phyloP scores from a whole-genome alignment of 2,329 filamentous ascomycete species.

The Cladosporium oxysporum region DNA sequence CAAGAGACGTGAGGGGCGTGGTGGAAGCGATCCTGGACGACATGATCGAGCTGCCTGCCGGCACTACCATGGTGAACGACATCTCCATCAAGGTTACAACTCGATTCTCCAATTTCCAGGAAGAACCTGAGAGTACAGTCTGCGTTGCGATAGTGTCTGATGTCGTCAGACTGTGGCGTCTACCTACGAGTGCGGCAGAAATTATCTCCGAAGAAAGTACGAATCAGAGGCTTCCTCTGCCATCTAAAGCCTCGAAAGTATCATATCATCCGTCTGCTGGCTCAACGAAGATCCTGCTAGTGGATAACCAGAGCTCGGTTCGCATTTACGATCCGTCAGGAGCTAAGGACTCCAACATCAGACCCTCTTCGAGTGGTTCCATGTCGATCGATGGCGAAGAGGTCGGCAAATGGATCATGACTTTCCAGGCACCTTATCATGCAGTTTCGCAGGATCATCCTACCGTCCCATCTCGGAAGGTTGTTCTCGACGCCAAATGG shows the following conservation, averaged over 20 bases:
- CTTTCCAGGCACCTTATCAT: constrained; percentile 33
- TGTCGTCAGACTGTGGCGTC: constrained; percentile 28
- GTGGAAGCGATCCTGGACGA: constrained; percentile 25
- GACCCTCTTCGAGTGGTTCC: constrained; percentile 33
- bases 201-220: constrained; percentile 23
- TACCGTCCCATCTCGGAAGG: constrained; percentile 45
- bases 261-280: constrained; percentile 32
- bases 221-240: constrained; percentile 24
- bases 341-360: constrained; percentile 12
- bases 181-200: constrained; percentile 28
- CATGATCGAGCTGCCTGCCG: constrained; percentile 14
- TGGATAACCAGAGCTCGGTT: constrained; percentile 56
- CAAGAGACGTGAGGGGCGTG: constrained; percentile 34
- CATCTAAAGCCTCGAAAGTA: constrained; percentile 23
- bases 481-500: constrained; percentile 53
- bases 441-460: constrained; percentile 26
- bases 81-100: constrained; percentile 22
- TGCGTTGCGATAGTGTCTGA: constrained; percentile 24
- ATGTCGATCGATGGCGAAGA: constrained; percentile 11
- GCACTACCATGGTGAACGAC: constrained; percentile 21
- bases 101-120: background rate
- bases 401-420: constrained; percentile 33
- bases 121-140: constrained; percentile 12
- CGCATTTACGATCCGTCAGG: constrained; percentile 57
- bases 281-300: constrained; percentile 50